Evolutionary conservation across 1,284 basidiomycete genomes (phyloP), one percentile per base, ranked within the genome.

Genomic region (Ceratobasidium theobromae): DNA sequence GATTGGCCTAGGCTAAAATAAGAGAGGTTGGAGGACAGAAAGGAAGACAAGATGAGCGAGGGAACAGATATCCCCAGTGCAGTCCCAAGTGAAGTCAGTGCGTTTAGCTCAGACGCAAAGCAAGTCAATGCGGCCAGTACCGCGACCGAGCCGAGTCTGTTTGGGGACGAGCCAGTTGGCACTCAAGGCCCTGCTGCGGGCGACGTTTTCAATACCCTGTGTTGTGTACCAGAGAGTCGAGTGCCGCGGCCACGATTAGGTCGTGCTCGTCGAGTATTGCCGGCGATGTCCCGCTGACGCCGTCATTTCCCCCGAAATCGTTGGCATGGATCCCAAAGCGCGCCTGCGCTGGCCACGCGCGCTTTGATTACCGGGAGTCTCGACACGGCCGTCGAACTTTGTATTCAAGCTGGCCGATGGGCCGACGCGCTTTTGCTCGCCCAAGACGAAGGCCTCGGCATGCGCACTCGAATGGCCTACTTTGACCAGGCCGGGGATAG

Each of bases 311-410:
- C n/a, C 86, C 81, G 73, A 90, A 89, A 72, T 91, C 87, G 0
- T 98, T 83, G 86, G 83, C 75, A 97, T 98, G 71, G 96, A 97
- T 74, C 94, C 95, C 0, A 74, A 80, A 4, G 91, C 95, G 55
- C 87, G 0, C 95, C 98, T 74, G 82, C 86, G 30, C 82, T 98
- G 28, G 85, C 98, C 71, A 98, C 96, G 0, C 93, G 94, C 72
- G 92, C 96, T 0, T 81, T 98, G 32, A 93, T 98, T 1, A 81
- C 98, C 8, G 96, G 96, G 38, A 96, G 99, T 77, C 98, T 98
- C 72, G 84, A 88, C 71, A 91, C 88, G 21, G 96, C 96, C 1
- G 96, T 99, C 16, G 88, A 92, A 9, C 81, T 99, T 5, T 97
- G 95, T 75, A 82, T 99, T 14, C 91, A 93, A 0, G 85, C 88